Evolutionary conservation across 2,329 filamentous ascomycete species (phyloP).

Genomic region (Apiospora rasikravindrae): DNA sequence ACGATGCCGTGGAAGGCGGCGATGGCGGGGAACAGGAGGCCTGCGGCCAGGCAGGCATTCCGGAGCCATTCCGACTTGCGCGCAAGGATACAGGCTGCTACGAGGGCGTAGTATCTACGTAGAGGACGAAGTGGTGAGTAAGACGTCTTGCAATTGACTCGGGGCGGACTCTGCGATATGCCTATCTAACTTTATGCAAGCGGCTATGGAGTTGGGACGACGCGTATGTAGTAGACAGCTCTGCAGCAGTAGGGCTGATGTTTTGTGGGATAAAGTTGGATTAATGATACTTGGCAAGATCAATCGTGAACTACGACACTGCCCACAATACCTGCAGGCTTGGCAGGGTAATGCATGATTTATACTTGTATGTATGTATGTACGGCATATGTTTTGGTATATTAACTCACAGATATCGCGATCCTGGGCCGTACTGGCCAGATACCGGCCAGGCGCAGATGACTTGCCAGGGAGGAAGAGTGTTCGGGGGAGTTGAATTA

Average conservation of each 20-base stretch:
- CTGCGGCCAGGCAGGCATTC: slow-evolving; percentile 67
- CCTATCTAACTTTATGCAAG: not conserved
- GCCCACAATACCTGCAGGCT: not conserved
- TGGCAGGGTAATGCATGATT: not conserved
- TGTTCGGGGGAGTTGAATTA: not conserved
- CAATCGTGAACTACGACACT: not conserved
- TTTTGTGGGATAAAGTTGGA: not conserved
- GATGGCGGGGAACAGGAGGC: slow-evolving; percentile 66
- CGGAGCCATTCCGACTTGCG: slow-evolving; percentile 66
- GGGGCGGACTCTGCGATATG: not conserved
- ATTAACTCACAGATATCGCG: slow-evolving; percentile 53
- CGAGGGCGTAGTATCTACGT: slow-evolving; percentile 64
- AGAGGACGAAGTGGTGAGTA: not conserved
- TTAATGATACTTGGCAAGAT: not conserved
- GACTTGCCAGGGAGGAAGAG: slow-evolving; percentile 44
- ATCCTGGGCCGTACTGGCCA: slow-evolving; percentile 62
- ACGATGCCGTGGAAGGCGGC: slow-evolving; percentile 69
- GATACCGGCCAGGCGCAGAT: slow-evolving; percentile 63
- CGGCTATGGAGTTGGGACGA: not conserved
- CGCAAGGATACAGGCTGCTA: slow-evolving; percentile 67
- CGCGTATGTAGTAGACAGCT: not conserved
- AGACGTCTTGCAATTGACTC: not conserved
- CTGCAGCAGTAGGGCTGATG: not conserved
- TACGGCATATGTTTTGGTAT: not conserved
- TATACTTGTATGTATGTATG: not conserved